phyloP scores from a whole-genome alignment of 495 filamentous ascomycete species.

The Astrocystis sublimbata region DNA sequence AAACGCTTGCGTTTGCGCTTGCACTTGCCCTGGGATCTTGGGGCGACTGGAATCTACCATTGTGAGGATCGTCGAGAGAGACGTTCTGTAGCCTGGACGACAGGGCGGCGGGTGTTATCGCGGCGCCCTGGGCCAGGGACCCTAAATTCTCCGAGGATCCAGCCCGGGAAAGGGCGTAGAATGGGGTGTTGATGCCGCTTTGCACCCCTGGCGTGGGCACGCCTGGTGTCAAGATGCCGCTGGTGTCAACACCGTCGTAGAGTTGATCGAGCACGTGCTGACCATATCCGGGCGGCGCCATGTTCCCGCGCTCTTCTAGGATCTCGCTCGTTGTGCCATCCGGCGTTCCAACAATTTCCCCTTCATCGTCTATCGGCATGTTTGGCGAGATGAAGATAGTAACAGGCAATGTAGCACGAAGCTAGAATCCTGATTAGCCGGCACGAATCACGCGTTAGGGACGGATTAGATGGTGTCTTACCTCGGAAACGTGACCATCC shows the following conservation, averaged over 20 bases:
- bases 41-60: constrained; percentile 34
- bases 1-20: constrained; percentile 33
- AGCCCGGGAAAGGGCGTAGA: constrained; percentile 70
- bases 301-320: constrained; percentile 38
- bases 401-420: constrained; percentile 83
- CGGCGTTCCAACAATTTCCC: constrained; percentile 62
- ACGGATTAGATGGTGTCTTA: constrained; percentile 35
- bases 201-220: constrained; percentile 59
- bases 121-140: constrained; percentile 44
- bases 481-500: constrained; percentile 89
- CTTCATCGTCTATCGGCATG: constrained; percentile 78
- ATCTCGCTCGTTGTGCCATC: constrained; percentile 40
- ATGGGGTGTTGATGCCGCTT: constrained; percentile 75
- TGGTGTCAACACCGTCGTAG: constrained; percentile 79
- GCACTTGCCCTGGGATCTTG: constrained; percentile 29
- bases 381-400: constrained; percentile 93
- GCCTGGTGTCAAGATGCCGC: constrained; percentile 73
- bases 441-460: neutral
- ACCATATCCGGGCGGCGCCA: constrained; percentile 85
- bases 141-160: constrained; percentile 79
- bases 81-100: constrained; percentile 64
- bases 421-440: constrained; percentile 41
- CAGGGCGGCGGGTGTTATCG: constrained; percentile 61
- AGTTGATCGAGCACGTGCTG: constrained; percentile 84
- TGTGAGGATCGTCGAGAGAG: constrained; percentile 42